Conservation (phyloP, 2,329 filamentous ascomycete species). For the Aureobasidium zeae region DNA sequence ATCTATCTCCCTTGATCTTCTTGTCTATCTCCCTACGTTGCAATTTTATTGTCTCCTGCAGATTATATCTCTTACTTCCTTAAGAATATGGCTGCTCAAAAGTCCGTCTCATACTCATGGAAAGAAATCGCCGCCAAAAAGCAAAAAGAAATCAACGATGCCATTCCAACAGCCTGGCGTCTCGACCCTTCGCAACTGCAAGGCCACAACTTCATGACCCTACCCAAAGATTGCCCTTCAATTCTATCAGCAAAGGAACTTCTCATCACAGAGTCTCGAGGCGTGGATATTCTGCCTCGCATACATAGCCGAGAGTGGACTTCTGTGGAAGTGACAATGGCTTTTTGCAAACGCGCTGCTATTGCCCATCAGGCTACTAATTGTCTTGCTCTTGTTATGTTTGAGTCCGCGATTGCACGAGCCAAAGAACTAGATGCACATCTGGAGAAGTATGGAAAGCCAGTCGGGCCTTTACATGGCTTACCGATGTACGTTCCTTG, state of each 20-base stretch:
- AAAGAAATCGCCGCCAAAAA: slow-evolving; percentile 3
- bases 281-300: not conserved
- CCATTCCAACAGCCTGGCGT: slow-evolving; percentile 6
- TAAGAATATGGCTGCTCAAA: not conserved
- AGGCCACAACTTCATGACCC: not conserved
- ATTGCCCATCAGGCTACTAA: slow-evolving; percentile 46
- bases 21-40: too few species aligned
- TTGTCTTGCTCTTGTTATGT: slow-evolving; percentile 46
- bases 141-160: slow-evolving; percentile 3
- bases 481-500: too few species aligned
- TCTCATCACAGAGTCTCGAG: slow-evolving; percentile 13
- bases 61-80: not conserved
- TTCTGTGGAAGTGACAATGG: slow-evolving; percentile 38
- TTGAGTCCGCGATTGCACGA: slow-evolving; percentile 39
- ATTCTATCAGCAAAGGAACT: slow-evolving; percentile 14
- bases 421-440: slow-evolving; percentile 43
- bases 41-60: not conserved
- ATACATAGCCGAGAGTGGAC: slow-evolving; percentile 28
- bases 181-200: not conserved
- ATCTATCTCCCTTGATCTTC: too few species aligned
- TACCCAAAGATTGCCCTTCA: not conserved
- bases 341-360: slow-evolving; percentile 43
- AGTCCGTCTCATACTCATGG: not conserved
- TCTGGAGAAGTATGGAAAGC: slow-evolving; percentile 32
- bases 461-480: slow-evolving; percentile 55